Conservation (phyloP, 1,139 yeast species). For the Lipomyces yarrowii region DNA sequence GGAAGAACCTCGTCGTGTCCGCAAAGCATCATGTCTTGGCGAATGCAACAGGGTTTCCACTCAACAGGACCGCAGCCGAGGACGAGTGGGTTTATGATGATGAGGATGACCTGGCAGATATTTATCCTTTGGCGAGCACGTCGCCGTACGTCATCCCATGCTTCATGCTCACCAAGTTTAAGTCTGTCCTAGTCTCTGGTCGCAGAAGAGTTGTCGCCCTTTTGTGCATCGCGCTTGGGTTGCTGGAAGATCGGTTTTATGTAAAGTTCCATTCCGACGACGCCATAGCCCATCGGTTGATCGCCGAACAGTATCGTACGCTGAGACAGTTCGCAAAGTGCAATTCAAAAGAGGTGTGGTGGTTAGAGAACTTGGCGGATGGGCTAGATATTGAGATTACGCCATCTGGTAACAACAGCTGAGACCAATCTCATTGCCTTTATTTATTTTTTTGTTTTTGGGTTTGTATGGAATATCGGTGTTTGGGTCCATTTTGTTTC, state of each 20-base stretch:
- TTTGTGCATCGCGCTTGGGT: conserved; percentile 13
- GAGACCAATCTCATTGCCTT: background rate
- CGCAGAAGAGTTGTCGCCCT: conserved; percentile 13
- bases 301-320: conserved; percentile 24
- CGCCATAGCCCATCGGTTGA: conserved; percentile 19
- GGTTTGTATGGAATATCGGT: background rate
- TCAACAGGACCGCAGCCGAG: conserved; percentile 41
- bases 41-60: conserved; percentile 12
- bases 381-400: conserved; percentile 15
- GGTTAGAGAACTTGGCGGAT: conserved; percentile 24
- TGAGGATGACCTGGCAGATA: conserved; percentile 79
- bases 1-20: conserved; percentile 8
- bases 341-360: conserved; percentile 15
- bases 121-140: conserved; percentile 79
- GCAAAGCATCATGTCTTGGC: conserved; percentile 7
- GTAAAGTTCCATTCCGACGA: conserved; percentile 18
- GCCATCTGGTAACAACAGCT: background rate
- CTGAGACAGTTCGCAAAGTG: conserved; percentile 13
- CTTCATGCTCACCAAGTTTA: conserved; percentile 22
- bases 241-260: conserved; percentile 17
- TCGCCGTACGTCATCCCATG: conserved; percentile 66
- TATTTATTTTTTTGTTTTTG: background rate
- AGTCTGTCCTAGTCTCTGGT: conserved; percentile 13
- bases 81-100: conserved; percentile 61
- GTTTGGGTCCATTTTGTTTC: background rate